phyloP scores from a whole-genome alignment of 2,329 filamentous ascomycete species.

The Calycina herbarum region DNA sequence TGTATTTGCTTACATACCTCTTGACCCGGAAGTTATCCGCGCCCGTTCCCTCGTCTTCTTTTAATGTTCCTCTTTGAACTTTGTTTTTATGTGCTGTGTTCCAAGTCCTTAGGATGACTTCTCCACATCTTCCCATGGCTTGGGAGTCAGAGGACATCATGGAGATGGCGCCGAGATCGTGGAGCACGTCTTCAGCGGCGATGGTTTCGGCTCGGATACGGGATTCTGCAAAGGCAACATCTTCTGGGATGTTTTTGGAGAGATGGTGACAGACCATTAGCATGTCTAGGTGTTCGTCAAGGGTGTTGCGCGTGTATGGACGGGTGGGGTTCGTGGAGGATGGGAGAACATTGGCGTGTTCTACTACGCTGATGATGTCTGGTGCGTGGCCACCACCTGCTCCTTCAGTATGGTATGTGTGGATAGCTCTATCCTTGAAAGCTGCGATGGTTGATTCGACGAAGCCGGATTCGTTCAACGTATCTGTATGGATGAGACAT shows the following conservation, averaged over 20 bases:
- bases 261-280: slow-evolving; percentile 97
- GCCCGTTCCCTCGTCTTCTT: slow-evolving; percentile 74
- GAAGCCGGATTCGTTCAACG: slow-evolving; percentile 95
- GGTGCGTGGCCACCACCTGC: slow-evolving; percentile 93
- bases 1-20: slow-evolving; percentile 93
- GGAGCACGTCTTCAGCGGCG: slow-evolving; percentile 91
- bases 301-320: slow-evolving; percentile 86
- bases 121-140: slow-evolving; percentile 94
- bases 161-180: slow-evolving; percentile 90
- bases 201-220: slow-evolving; percentile 96
- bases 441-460: slow-evolving; percentile 88
- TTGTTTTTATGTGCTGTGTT: slow-evolving; percentile 98
- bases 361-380: slow-evolving; percentile 92
- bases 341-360: slow-evolving; percentile 83
- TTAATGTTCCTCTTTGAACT: slow-evolving; percentile 71
- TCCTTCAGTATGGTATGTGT: slow-evolving; percentile 96
- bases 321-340: slow-evolving; percentile 90
- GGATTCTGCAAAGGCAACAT: slow-evolving; percentile 91
- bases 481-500: slow-evolving; percentile 93
- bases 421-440: slow-evolving; percentile 83
- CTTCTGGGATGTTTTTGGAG: slow-evolving; percentile 88
- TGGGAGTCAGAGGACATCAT: slow-evolving; percentile 98
- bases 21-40: slow-evolving; percentile 93
- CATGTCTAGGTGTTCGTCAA: slow-evolving; percentile 98
- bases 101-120: slow-evolving; percentile 92